Conservation (phyloP, 768 basidiomycete genomes). For the Pisolithus orientalis region DNA sequence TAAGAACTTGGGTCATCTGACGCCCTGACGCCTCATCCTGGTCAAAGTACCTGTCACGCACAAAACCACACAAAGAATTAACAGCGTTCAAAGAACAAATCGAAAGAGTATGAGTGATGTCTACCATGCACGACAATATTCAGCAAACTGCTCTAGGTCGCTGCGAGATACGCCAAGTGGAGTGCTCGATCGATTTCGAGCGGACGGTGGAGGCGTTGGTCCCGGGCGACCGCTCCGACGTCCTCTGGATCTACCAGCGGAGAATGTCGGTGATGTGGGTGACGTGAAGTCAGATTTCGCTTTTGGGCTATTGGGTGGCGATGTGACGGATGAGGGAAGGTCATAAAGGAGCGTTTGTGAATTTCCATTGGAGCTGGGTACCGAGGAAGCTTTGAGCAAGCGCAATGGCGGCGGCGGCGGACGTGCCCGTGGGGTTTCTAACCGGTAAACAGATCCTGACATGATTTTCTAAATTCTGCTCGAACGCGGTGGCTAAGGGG, state of each 20-base stretch:
- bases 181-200: constrained; percentile 60
- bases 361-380: constrained; percentile 37
- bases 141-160: constrained; percentile 76
- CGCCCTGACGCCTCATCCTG: constrained; percentile 77
- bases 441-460: constrained; percentile 57
- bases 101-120: constrained; percentile 9
- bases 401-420: constrained; percentile 54
- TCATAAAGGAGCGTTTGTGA: constrained; percentile 70
- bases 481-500: constrained; percentile 16
- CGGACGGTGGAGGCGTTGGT: constrained; percentile 49
- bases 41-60: constrained; percentile 62
- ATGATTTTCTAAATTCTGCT: constrained; percentile 37
- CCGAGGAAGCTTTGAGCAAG: constrained; percentile 39
- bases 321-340: constrained; percentile 52
- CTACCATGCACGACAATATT: constrained; percentile 73
- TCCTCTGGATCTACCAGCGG: constrained; percentile 41
- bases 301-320: constrained; percentile 53
- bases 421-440: constrained; percentile 58
- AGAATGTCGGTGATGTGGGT: constrained; percentile 54
- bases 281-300: constrained; percentile 38
- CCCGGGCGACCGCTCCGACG: constrained; percentile 43
- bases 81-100: background rate
- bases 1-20: constrained; percentile 75
- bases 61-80: constrained; percentile 2
- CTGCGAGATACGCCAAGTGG: constrained; percentile 58